Base-by-base conservation (phyloP, 306 rosid species). In the Mimosa pudica region DNA sequence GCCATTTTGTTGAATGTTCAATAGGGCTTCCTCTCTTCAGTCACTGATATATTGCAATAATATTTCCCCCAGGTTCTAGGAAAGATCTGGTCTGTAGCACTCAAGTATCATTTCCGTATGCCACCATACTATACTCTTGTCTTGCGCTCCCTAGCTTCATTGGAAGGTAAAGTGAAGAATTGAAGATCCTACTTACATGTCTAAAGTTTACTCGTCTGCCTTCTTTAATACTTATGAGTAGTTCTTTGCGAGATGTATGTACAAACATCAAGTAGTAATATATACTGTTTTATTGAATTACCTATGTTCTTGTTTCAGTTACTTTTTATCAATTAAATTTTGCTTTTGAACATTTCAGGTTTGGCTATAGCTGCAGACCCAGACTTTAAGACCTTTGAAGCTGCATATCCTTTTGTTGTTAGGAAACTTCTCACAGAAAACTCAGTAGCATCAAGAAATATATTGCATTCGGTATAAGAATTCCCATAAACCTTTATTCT, bases 51-150 rank as follows among this genome's bases (percentile, higher is more conserved):
- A 66, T 42, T 74, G 58, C 61, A 35, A 58, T 70, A 66, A 42
- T 83, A 77, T 81, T 79, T 81, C 84, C 77, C 84, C 72, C 66
- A 94, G 97, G 98, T 94, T 89, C 87, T 94, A 82, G 97, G 95
- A 48, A 94, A 91, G 87, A 91, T 94, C 82, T 90, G 90, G 97
- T 89, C 94, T 57, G 76, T 92, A 33, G 95, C 98, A 77, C 82
- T 94, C 83, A 91, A 94, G 88, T 84, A 91, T 83, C 93, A 94
- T 64, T 94, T 94, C 86, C 94, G 97, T 61, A 94, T 94, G 98
- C 98, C 98, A 62, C 97, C 98, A 58, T 94, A 92, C 85, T 94
- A 86, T 77, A 87, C 98, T 17, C 95, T 94, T 75, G 92, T 92
- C 74, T 84, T 94, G 60, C 92, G 97, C 71, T 94, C 97, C 80